Conservation (phyloP, 2,329 filamentous ascomycete genomes). For the Ascochyta rabiei region DNA sequence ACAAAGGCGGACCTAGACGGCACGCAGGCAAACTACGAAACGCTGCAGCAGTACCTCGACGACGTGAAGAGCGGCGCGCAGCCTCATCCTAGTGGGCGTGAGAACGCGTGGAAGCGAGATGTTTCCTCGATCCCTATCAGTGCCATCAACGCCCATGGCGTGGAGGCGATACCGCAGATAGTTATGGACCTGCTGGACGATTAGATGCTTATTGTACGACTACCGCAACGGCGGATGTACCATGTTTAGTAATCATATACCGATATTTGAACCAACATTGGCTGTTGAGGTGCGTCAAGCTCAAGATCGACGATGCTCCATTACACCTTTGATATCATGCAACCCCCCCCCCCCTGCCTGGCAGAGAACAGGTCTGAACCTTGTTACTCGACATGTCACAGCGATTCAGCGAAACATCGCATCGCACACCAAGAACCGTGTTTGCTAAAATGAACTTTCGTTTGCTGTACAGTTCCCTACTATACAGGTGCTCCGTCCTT, state of each 20-base stretch:
- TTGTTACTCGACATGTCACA: too few relatives aligned
- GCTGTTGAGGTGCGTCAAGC: too few relatives aligned
- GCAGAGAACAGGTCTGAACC: too few relatives aligned
- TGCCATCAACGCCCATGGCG: slow-evolving; percentile 84
- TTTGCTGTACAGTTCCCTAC: slow-evolving; percentile 12
- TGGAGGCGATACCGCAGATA: slow-evolving; percentile 75
- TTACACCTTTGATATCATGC: too few relatives aligned
- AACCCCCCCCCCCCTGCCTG: too few relatives aligned
- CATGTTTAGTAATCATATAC: neutral
- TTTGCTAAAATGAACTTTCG: neutral
- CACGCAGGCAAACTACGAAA: slow-evolving; percentile 77
- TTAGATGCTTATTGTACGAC: slow-evolving; percentile 9
- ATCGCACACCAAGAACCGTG: too few relatives aligned
- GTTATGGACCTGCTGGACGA: slow-evolving; percentile 67
- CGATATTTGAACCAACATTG: neutral
- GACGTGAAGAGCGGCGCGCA: slow-evolving; percentile 66
- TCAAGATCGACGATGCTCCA: too few relatives aligned
- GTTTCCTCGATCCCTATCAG: slow-evolving; percentile 80
- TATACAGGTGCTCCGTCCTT: slow-evolving; percentile 13
- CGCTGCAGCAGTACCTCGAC: slow-evolving; percentile 73
- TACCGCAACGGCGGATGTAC: neutral
- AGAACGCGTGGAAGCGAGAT: slow-evolving; percentile 64
- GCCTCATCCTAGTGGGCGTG: slow-evolving; percentile 74
- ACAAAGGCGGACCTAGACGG: slow-evolving; percentile 86
- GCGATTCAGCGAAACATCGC: too few relatives aligned